Evolutionary conservation across 495 filamentous ascomycete genomes (phyloP).

Genomic region (Penicillium crystallinum): DNA sequence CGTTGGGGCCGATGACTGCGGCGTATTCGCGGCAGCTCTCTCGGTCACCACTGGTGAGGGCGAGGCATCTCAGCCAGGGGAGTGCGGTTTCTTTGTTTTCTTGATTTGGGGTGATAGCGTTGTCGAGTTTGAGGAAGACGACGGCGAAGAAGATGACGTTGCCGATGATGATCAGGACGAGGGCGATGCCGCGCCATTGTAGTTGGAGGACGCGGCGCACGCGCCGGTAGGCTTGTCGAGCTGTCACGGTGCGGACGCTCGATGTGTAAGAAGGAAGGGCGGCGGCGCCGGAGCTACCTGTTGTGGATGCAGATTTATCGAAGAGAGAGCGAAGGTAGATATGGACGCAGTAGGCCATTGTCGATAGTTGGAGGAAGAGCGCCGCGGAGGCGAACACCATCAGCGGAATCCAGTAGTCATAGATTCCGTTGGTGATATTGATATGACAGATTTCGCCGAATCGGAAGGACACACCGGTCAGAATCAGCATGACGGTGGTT

Average conservation of each 20-base stretch:
- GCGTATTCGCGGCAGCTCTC: conserved; percentile 57
- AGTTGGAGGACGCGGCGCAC: conserved; percentile 81
- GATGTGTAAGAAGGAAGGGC: conserved; percentile 67
- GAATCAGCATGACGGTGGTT: conserved; percentile 64
- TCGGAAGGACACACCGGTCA: conserved; percentile 91
- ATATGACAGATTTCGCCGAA: conserved; percentile 91
- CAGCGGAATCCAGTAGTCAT: conserved; percentile 88
- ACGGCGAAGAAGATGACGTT: conserved; percentile 91
- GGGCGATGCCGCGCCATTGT: conserved; percentile 86
- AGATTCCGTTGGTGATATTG: conserved; percentile 72
- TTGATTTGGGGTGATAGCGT: conserved; percentile 51
- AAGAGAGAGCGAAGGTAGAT: conserved; percentile 84
- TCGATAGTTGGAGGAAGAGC: conserved; percentile 74
- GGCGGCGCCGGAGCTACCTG: conserved; percentile 55
- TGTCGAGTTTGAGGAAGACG: conserved; percentile 82
- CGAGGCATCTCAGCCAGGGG: conserved; percentile 71
- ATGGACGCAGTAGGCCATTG: conserved; percentile 89
- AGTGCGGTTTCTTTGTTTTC: conserved; percentile 48
- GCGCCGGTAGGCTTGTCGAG: conserved; percentile 81
- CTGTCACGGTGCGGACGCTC: conserved; percentile 77
- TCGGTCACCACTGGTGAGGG: conserved; percentile 54
- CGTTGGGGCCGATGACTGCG: conserved; percentile 47
- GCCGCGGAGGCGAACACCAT: conserved; percentile 72
- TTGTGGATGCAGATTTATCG: conserved; percentile 51
- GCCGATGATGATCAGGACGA: conserved; percentile 79